Base-by-base conservation (phyloP, 202 grass and related monocot genomes). In the Setaria viridis region DNA sequence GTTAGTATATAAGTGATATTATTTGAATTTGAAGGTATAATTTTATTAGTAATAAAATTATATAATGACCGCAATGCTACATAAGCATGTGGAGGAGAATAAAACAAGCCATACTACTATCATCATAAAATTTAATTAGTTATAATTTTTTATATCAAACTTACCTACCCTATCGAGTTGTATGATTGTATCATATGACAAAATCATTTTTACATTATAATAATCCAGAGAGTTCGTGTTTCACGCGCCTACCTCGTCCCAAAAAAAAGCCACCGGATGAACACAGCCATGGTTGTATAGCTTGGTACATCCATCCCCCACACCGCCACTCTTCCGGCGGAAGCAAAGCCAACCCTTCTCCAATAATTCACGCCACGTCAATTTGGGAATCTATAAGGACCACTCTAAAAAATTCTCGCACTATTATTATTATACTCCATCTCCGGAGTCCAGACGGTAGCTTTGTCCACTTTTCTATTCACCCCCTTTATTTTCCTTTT, bases 321-420 rank as follows among this genome's bases (percentile, higher is more conserved):
- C 55, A 42, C 56, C 46, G 56, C 55, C 37, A n/a, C 68, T 65
- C 33, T 65, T 66, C 33, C 37, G 21, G 49, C 50, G 19, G 76
- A 80, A 86, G 76, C 84, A 58, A 55, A 46, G 7, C 43, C 53
- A 60, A 57, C 39, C 45, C 68, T 41, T 57, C 62, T 51, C 60
- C 82, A 77, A 85, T 89, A 81, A 89, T 85, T 89, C 63, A 77
- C 17, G 3, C 43, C 11, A 69, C 34, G 68, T 54, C 9, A 90
- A 87, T 84, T 57, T 5, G 0, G 9, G 2, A 84, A 70, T 48
- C 35, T 0, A 5, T 0, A 84, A 90, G 80, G 85, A 16, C 4
- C 45, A 37, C 6, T 7, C 0, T 57, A 69, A 1, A 80, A 87
- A 87, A 53, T 1, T 43, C 53, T 8, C 34, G 0, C 49, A 79